A percentile compares a stretch with the other conserved stretches of the same genome.
phyloP scores from a whole-genome alignment of 495 filamentous ascomycete genomes.

The Bryoglossum gracile region DNA sequence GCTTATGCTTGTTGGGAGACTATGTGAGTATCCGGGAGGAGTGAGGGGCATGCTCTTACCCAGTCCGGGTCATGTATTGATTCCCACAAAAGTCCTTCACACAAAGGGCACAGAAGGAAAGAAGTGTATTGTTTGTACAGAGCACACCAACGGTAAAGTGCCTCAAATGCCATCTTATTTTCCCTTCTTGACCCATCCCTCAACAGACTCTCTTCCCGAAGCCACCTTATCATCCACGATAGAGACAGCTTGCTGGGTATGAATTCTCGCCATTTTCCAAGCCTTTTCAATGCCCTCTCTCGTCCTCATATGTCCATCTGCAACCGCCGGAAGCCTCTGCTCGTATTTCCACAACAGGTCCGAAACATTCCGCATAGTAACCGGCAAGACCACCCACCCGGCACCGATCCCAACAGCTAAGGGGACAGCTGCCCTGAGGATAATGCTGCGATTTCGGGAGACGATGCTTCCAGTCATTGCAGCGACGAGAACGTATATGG shows the following conservation, averaged over 20 bases:
- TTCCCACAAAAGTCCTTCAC: too few species aligned
- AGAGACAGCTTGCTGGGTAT: conserved; percentile 56
- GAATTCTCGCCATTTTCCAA: conserved; percentile 60
- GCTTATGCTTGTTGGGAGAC: too few species aligned
- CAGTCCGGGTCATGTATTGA: too few species aligned
- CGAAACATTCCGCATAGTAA: conserved; percentile 78
- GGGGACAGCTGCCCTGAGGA: conserved; percentile 66
- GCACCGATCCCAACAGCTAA: conserved; percentile 64
- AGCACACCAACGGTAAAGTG: conserved; percentile 2
- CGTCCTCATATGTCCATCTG: conserved; percentile 64
- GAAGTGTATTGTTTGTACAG: conserved; percentile 25
- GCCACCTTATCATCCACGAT: conserved; percentile 75
- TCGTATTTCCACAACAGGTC: conserved; percentile 85
- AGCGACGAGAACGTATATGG: conserved; percentile 83
- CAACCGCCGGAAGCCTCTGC: conserved; percentile 70
- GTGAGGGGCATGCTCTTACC: too few species aligned
- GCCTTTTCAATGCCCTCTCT: conserved; percentile 61
- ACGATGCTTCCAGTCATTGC: conserved; percentile 90
- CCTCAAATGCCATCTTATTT: conserved; percentile 36
- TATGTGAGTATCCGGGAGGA: too few species aligned
- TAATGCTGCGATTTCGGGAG: conserved; percentile 72
- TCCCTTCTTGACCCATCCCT: conserved; percentile 86
- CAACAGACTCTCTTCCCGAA: conserved; percentile 62
- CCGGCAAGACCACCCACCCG: conserved; percentile 65
- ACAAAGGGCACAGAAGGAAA: neutral